phyloP scores from a whole-genome alignment of 192 early-diverging fungal species.

The Coemansia umbellata region DNA sequence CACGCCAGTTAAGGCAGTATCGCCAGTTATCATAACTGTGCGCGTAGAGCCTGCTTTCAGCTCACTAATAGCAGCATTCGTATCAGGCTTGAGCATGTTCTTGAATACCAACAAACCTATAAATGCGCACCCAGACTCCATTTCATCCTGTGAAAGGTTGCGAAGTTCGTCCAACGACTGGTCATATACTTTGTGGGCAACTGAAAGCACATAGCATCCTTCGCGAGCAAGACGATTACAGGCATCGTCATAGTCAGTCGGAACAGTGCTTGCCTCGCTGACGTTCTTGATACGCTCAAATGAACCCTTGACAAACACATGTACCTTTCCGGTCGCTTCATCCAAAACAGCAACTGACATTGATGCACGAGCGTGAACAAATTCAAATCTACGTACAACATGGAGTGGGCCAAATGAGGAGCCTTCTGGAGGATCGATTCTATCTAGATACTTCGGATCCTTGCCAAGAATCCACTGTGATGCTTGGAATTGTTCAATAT shows the following conservation, averaged over 20 bases:
- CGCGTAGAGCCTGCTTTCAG: slow-evolving; percentile 68
- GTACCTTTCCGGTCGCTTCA: slow-evolving; percentile 37
- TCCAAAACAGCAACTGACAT: slow-evolving; percentile 63
- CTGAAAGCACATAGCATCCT: slow-evolving; percentile 73
- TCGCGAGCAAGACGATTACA: slow-evolving; percentile 57
- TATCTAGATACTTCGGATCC: slow-evolving; percentile 11
- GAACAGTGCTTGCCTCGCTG: slow-evolving; percentile 49
- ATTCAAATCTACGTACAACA: slow-evolving; percentile 64
- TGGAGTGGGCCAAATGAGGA: slow-evolving; percentile 15
- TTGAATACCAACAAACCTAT: slow-evolving; percentile 71
- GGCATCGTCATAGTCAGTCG: slow-evolving; percentile 54
- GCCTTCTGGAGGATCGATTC: background rate
- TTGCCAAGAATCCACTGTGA: slow-evolving; percentile 5
- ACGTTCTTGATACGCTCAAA: slow-evolving; percentile 69
- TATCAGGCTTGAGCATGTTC: slow-evolving; percentile 74
- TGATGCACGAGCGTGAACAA: slow-evolving; percentile 61
- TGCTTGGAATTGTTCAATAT: slow-evolving; percentile 58
- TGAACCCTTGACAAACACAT: slow-evolving; percentile 61
- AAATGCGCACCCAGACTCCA: slow-evolving; percentile 58
- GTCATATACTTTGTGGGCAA: slow-evolving; percentile 57
- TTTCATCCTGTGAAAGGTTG: slow-evolving; percentile 51
- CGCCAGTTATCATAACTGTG: slow-evolving; percentile 81
- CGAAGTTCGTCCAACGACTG: slow-evolving; percentile 42
- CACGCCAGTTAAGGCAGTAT: slow-evolving; percentile 71
- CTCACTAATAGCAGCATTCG: slow-evolving; percentile 60